A percentile compares a stretch with the other conserved stretches of the same genome.
phyloP scores from a whole-genome alignment of 208 protist species.

The Wallacemonas sp. region DNA sequence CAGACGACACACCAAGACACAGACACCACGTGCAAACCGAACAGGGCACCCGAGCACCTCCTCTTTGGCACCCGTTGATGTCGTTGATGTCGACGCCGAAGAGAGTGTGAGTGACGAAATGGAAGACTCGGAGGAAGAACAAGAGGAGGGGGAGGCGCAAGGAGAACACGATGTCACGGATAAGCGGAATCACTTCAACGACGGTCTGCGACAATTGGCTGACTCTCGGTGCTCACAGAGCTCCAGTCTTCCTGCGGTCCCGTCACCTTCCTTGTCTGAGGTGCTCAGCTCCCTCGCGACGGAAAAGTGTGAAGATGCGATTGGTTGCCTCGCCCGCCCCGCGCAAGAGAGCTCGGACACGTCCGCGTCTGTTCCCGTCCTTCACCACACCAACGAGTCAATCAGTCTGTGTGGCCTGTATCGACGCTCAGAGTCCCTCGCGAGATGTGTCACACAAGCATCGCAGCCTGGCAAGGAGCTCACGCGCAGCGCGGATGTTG shows the following conservation, averaged over 20 bases:
- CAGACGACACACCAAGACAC: background rate
- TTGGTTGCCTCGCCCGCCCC: background rate
- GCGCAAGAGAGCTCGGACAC: background rate
- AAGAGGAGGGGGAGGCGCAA: background rate
- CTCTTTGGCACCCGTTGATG: background rate
- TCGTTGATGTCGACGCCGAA: slow-evolving; percentile 10
- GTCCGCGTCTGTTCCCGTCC: background rate
- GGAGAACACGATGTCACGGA: too few species aligned
- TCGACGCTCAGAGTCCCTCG: background rate
- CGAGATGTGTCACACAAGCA: background rate
- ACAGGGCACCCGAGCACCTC: too few species aligned
- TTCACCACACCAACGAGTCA: background rate
- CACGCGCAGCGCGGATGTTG: background rate
- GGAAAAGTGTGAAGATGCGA: background rate
- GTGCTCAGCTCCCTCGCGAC: background rate
- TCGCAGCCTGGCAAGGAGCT: background rate
- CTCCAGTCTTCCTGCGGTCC: too few species aligned
- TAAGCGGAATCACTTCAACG: too few species aligned
- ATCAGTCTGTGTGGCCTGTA: slow-evolving; percentile 4
- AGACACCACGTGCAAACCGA: background rate
- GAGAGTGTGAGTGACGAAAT: too few species aligned
- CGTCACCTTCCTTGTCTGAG: background rate
- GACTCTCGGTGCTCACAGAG: background rate
- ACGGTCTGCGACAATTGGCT: background rate
- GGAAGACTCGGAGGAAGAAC: background rate